Base-by-base conservation (phyloP, 371 early-diverging fungal species). In the Blyttiomyces sp. region DNA sequence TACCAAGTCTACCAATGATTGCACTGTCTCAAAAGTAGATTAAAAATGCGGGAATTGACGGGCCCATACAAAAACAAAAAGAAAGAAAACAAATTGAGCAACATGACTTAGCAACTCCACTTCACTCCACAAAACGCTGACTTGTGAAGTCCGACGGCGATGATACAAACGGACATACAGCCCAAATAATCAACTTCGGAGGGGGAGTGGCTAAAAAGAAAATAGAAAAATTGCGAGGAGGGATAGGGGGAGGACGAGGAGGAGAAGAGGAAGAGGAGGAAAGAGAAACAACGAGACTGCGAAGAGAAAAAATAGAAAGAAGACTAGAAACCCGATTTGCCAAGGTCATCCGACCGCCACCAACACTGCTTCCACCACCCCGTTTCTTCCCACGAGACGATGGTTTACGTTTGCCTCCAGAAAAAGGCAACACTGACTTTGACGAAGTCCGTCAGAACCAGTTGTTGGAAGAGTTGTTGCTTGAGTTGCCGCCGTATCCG, bases 371-470 rank as follows among this genome's bases (percentile, higher is more conserved):
- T n/a, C 16, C 9, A 21, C 9, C 9, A 9, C 9, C 9, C 23
- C 46, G 9, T 24, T 21, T 24, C 9, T 9, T 46, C 46, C 21
- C 46, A n/a, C n/a, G n/a, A 21, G 9, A 46, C 16, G 46, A 21
- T 9, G 23, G 23, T 9, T 9, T 9, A 46, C 46, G 24, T 46
- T 9, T 9, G 13, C 46, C 23, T 9, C 9, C 13, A 16, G 28
- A 9, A 61, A 52, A 34, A 3, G 1, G 21, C 32, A 45, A 32
- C 33, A 27, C n/a, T n/a, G n/a, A n/a, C n/a, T n/a, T n/a, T n/a
- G n/a, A n/a, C n/a, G n/a, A n/a, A n/a, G n/a, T n/a, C n/a, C n/a
- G 58, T 81, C 79, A 88, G 71, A 88, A 88, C 88, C 88, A 88
- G 78, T 85, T 87, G 59, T 81, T 83, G 55, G 68, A 55, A 68